Base-by-base conservation (phyloP, 179 eudicot species). In the Silene coronaria region DNA sequence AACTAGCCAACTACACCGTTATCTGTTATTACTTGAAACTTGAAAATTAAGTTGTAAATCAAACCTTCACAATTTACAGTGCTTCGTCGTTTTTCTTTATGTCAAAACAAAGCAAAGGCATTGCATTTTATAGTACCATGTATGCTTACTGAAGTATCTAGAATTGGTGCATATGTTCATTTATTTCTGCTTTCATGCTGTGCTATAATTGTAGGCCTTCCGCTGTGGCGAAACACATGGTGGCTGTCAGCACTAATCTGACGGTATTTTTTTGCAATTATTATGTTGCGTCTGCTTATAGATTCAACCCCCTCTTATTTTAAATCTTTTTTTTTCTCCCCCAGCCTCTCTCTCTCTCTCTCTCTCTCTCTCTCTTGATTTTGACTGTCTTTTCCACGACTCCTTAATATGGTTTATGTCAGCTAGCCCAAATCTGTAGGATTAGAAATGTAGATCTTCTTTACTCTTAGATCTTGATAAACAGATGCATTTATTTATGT, bases 161-260 rank as follows among this genome's bases (percentile, higher is more conserved):
- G 67, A 23, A 11, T 59, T 46, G 5, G 28, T 72, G 9, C 51
- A 45, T 26, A 4, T 38, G 30, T 21, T 42, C 48, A 48, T 34
- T 2, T 63, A 11, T 9, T 21, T 28, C 12, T 75, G 24, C 48
- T 75, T 71, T 27, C 71, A 16, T 73, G 45, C 21, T 70, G 63
- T 72, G 79, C 76, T 72, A 75, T 79, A 75, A 73, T 78, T 81
- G 58, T 88, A 96, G 99, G 84, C 89, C 96, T 28, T 83, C 85
- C 28, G 99, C 99, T 16, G 98, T 96, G 77, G 90, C 97, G 70
- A 96, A 96, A 81, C 99, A 96, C 77, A 96, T 96, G 99, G 99
- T 96, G 78, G 98, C 99, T 79, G 98, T 96, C 78, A 96, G 99
- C 82, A 96, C 99, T 59, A 96, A 96, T 79, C 91, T 93, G 23